These are phyloP conservation scores for Cercospora beticola DNA, from an alignment of 2,329 filamentous ascomycete genomes.

Conservation along the genomic window DNA sequence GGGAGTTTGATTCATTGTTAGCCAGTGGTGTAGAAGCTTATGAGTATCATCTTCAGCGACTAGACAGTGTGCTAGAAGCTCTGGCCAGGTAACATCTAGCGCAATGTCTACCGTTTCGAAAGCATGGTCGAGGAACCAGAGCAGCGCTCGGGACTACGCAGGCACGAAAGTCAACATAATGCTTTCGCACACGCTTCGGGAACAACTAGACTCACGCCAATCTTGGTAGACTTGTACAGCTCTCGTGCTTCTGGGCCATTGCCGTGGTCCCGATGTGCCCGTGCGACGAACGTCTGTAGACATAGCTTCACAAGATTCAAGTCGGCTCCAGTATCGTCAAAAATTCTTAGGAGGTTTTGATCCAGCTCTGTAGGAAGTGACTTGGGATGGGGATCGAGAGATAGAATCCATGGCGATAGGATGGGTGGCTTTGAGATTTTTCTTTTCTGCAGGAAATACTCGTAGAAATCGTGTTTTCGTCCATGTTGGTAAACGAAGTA, in stretches of 20 bases:
- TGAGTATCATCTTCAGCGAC: background rate
- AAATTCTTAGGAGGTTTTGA: background rate
- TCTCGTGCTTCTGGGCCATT: background rate
- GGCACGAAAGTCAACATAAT: background rate
- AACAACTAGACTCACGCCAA: background rate
- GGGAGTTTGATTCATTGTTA: background rate
- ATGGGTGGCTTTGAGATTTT: background rate
- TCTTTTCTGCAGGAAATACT: background rate
- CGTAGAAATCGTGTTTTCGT: background rate
- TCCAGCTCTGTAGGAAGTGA: background rate
- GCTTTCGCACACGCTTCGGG: background rate
- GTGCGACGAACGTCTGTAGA: background rate
- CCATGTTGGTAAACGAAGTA: background rate
- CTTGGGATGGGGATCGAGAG: background rate
- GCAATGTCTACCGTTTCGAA: background rate
- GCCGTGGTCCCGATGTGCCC: background rate
- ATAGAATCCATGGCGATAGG: background rate
- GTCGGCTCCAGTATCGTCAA: background rate
- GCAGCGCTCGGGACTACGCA: background rate
- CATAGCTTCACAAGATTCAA: background rate
- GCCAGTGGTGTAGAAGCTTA: background rate
- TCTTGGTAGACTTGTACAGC: background rate
- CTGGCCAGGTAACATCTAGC: background rate
- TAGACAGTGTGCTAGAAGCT: background rate
- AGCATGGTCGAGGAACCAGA: background rate